phyloP scores from a whole-genome alignment of 768 basidiomycete species.

The Leccinum pellstonianum region DNA sequence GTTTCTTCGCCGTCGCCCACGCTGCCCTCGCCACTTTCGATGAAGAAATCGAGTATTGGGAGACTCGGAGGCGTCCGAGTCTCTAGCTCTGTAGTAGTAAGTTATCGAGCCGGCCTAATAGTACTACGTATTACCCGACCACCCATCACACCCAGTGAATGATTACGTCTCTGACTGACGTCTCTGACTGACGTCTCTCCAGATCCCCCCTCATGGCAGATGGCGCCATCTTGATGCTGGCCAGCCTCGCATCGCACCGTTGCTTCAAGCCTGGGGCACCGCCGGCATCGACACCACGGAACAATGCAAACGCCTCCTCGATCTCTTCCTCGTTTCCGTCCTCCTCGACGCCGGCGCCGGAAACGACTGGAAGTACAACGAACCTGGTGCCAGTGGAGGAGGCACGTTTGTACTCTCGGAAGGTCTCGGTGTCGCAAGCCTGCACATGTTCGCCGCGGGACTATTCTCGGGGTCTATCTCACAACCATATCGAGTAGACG shows the following conservation, averaged over 20 bases:
- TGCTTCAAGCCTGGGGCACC: constrained; percentile 56
- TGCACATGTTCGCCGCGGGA: constrained; percentile 85
- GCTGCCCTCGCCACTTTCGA: too few species aligned
- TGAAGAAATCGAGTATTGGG: too few species aligned
- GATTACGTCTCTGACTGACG: constrained; percentile 1
- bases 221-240: constrained; percentile 88
- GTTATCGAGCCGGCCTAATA: too few species aligned
- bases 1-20: too few species aligned
- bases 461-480: constrained; percentile 64
- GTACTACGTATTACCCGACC: neutral
- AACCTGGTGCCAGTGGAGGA: constrained; percentile 49
- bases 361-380: constrained; percentile 73
- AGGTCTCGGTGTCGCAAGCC: constrained; percentile 86
- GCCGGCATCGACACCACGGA: constrained; percentile 49
- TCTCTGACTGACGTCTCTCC: constrained; percentile 2
- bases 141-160: neutral
- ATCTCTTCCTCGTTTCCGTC: constrained; percentile 88
- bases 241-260: constrained; percentile 56
- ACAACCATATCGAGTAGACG: constrained; percentile 76
- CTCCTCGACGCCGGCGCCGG: constrained; percentile 95
- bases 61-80: too few species aligned
- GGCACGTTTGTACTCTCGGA: constrained; percentile 63
- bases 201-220: constrained; percentile 87
- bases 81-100: too few species aligned
- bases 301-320: constrained; percentile 72